Base-by-base conservation (phyloP, 306 rosid genomes). In the Elaeagnus macrophylla region DNA sequence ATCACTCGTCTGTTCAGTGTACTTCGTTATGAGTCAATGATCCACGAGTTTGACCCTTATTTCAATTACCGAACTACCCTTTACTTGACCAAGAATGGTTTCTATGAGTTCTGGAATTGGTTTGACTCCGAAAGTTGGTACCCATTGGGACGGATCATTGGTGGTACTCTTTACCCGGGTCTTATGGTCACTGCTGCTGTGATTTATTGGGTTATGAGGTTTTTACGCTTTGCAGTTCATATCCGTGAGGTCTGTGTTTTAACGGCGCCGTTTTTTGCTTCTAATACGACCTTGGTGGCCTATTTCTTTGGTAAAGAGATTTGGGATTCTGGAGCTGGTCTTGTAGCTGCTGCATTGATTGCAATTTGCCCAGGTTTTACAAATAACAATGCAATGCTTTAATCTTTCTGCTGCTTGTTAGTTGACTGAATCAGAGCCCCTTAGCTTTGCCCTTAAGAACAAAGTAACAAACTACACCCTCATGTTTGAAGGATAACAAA, bases 21-120 rank as follows among this genome's bases (percentile, higher is more conserved):
- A 10, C 95, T 93, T 7, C 96, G 99, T 13, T 93, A 87, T 16
- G 99, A 93, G 60, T 93, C 99, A 47, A 93, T 93, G 99, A 93
- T 93, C 83, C 99, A 93, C 38, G 99, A 93, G 61, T 93, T 93
- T 60, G 99, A 93, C 38, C 99, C 99, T 7, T 93, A 93, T 69
- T 93, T 93, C 87, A 93, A 93, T 59, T 93, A 93, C 75, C 93
- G 99, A 0, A 87, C 96, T 13, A 93, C 99, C 3, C 76, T 93
- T 17, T 93, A 47, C 68, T 65, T 93, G 59, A 87, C 95, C 3
- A 60, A 76, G 60, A 71, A 87, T 6, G 99, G 99, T 41, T 87
- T 93, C 77, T 66, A 84, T 62, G 99, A 93, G 53, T 93, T 93
- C 76, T 93, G 99, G 99, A 93, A 87, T 74, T 93, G 99, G 99